Evolutionary conservation across 345 rosid genomes (phyloP), one percentile per base, ranked within the genome.

Genomic region (Lepidium africanum): DNA sequence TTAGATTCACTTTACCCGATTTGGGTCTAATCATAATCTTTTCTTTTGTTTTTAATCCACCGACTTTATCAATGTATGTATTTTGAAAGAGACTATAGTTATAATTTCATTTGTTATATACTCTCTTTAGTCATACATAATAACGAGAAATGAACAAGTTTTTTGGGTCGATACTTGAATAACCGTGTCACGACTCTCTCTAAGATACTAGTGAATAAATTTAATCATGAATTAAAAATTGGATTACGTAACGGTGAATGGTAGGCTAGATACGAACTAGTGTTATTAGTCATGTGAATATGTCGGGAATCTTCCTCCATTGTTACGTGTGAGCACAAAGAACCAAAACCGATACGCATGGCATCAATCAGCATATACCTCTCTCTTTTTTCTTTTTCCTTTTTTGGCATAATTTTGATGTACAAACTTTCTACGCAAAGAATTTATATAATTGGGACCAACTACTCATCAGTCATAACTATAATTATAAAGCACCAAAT

Each of bases 301-400:
- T 54, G 56, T 42, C 45, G 48, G 59, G 69, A 45, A 54, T 54
- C 57, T 71, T 71, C 57, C 40, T 37, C 62, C 40, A 32, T 45
- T 39, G 38, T 70, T 51, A 70, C 68, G 41, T 61, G 75, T 43
- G 39, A 42, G 69, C 69, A 71, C 69, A 71, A 62, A 52, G 19
- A 38, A 63, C 56, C 32, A 35, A 45, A 53, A 63, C 56, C 70
- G 3, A 71, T 13, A 37, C 58, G 70, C 41, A 71, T 27, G 32
- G 6, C 32, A 27, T 45, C 57, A 33, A 63, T 49, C 23, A 63
- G 63, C 69, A 63, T 71, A 53, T 63, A 5, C 69, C 49, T 12
- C 6, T 27, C 32, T 27, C 32, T 46, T 37, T 9, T 30, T 25
- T 10, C 3, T 21, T 21, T 25, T 25, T 25, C 27, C 3, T 25